Conservation (phyloP, 805 yeast genomes). For the Cyberlindnera bimundalis region DNA sequence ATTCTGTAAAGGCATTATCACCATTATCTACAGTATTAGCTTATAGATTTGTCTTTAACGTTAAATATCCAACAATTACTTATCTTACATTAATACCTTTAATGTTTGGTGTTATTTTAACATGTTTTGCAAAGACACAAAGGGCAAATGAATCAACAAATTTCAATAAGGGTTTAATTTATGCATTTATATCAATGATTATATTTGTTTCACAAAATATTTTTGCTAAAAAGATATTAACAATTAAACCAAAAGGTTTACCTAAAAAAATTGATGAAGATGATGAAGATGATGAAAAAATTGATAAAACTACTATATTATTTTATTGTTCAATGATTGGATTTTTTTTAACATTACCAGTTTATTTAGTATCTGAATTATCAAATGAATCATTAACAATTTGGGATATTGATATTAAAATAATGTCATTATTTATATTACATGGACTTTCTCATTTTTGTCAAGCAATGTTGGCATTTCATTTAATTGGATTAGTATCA, state of each 20-base stretch:
- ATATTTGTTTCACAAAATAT: conserved; percentile 78
- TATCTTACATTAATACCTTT: conserved; percentile 79
- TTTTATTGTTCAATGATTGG: conserved; percentile 72
- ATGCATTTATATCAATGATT: conserved; percentile 40
- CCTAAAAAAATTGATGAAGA: conserved; percentile 22
- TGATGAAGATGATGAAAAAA: conserved; percentile 34
- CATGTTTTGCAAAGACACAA: conserved; percentile 50
- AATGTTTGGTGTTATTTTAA: conserved; percentile 79
- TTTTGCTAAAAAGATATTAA: conserved; percentile 70
- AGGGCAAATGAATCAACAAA: conserved; percentile 8
- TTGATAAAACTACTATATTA: conserved; percentile 69
- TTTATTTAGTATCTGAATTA: conserved; percentile 58
- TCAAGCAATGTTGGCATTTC: conserved; percentile 74
- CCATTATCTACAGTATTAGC: conserved; percentile 86
- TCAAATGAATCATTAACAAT: conserved; percentile 29
- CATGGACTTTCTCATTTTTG: conserved; percentile 70
- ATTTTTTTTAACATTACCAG: conserved; percentile 59
- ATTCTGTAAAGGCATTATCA: conserved; percentile 87
- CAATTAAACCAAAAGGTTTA: conserved; percentile 38
- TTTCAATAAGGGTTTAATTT: conserved; percentile 33
- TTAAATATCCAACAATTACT: conserved; percentile 57
- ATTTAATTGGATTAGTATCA: conserved; percentile 65
- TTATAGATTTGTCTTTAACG: conserved; percentile 59
- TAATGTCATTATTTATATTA: conserved; percentile 41
- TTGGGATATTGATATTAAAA: conserved; percentile 26